Percentiles rank a stretch among this genome's conserved stretches.
Evolutionary conservation across 805 yeast species (phyloP).

Genomic region (Metschnikowia baotianmanensis): DNA sequence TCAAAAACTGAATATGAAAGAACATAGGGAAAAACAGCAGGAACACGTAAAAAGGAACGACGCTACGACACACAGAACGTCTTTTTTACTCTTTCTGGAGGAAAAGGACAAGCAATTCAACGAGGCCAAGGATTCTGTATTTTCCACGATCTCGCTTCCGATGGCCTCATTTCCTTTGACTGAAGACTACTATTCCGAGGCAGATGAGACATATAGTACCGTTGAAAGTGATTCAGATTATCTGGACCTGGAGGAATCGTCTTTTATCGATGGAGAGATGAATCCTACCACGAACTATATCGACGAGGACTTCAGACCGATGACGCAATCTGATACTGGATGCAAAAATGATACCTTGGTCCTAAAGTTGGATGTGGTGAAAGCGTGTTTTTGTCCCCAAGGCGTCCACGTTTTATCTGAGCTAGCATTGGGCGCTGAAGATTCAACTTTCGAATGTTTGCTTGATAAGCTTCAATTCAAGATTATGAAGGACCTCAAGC

Average conservation of each 20-base stretch:
- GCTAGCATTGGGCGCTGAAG: slow-evolving; percentile 33
- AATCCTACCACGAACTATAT: slow-evolving; percentile 28
- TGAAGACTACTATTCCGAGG: slow-evolving; percentile 19
- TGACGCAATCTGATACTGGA: slow-evolving; percentile 30
- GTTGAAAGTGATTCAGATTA: slow-evolving; percentile 12
- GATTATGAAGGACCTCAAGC: slow-evolving; percentile 46
- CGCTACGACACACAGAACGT: slow-evolving; percentile 76
- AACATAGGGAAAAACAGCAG: slow-evolving; percentile 54
- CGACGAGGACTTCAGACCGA: slow-evolving; percentile 33
- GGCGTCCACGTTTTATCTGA: slow-evolving; percentile 39
- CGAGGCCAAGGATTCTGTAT: slow-evolving; percentile 49
- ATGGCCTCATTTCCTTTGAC: slow-evolving; percentile 59
- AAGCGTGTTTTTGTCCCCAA: slow-evolving; percentile 46
- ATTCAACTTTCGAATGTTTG: slow-evolving; percentile 43
- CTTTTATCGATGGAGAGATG: slow-evolving; percentile 9
- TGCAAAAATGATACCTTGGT: slow-evolving; percentile 55
- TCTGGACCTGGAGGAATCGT: slow-evolving; percentile 14
- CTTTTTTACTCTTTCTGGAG: slow-evolving; percentile 61
- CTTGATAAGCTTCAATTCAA: slow-evolving; percentile 67
- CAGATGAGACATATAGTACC: slow-evolving; percentile 1
- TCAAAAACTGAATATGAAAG: slow-evolving; percentile 47
- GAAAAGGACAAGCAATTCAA: slow-evolving; percentile 47
- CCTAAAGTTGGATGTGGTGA: slow-evolving; percentile 51
- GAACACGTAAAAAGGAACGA: slow-evolving; percentile 69
- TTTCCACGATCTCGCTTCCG: slow-evolving; percentile 64